Base-by-base conservation (phyloP, 1,284 basidiomycete genomes). In the Cystobasidiaceae sp. region DNA sequence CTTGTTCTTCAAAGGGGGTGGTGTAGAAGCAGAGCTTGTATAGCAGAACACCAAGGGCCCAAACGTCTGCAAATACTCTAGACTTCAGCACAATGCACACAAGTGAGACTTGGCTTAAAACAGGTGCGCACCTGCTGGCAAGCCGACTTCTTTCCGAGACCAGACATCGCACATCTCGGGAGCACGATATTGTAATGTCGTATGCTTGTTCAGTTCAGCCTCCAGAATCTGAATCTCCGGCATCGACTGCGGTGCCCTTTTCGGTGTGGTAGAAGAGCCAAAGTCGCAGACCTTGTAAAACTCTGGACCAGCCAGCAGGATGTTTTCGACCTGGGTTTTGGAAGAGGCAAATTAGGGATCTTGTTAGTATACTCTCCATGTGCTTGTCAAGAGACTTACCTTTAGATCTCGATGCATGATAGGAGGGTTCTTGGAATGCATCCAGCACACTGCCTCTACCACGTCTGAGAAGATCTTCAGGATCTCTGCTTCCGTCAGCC, bases 151-250 rank as follows among this genome's bases (percentile, higher is more conserved):
- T 66, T 88, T 82, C 63, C 90, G 83, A 56, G 87, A 82, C 76
- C 88, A 88, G 0, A 88, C 85, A 75, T 99, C 94, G 30, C 98
- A 89, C 92, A 99, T 97, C 78, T 99, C 96, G 2, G 96, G 96
- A 39, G 94, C 91, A 44, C 96, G 82, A 54, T 73, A 74, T 57
- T 74, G 73, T 48, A 74, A 46, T 28, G 73, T 74, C 34, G 73
- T 74, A 21, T 70, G 70, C 69, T 68, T 71, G 67, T 97, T 96
- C 50, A 99, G 82, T 76, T 98, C 94, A 27, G 87, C 84, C 74
- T 97, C 94, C 9, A 97, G 81, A 6, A 84, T 83, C 50, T 90
- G 85, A 52, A 97, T 87, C 76, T 94, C 91, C 68, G 86, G 84
- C 55, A 84, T 86, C 30, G 82, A 86, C 7, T 85, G 79, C 17